Evolutionary conservation across 148 eudicot species (phyloP).

Genomic region (Drosera capensis): DNA sequence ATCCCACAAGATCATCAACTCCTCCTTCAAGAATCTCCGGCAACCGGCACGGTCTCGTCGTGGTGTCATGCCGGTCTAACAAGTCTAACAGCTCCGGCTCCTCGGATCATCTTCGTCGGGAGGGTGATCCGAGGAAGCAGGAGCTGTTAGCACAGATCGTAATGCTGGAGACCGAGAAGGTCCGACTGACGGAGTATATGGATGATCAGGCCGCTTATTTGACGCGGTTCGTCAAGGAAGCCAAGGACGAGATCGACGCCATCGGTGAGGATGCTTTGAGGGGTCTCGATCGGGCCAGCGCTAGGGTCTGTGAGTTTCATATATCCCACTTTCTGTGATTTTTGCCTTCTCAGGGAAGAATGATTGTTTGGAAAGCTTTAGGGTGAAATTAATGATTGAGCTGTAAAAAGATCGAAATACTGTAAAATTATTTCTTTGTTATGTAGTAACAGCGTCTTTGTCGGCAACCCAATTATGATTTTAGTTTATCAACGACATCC

Average conservation of each 20-base stretch:
- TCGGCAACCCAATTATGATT: background rate
- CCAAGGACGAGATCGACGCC: conserved; percentile 61
- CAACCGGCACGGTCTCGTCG: conserved; percentile 12
- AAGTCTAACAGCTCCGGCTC: conserved; percentile 24
- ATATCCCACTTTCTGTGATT: background rate
- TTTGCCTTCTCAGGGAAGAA: background rate
- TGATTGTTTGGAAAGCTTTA: background rate
- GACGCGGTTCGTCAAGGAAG: conserved; percentile 76
- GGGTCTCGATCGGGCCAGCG: conserved; percentile 72
- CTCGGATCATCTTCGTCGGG: conserved; percentile 9
- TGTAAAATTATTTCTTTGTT: too few relatives aligned
- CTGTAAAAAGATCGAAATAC: too few relatives aligned
- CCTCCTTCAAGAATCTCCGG: conserved; percentile 5
- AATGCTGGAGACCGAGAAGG: conserved; percentile 69
- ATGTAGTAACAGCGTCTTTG: background rate
- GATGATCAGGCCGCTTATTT: conserved; percentile 59
- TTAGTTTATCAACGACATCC: background rate
- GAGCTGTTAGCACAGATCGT: conserved; percentile 66
- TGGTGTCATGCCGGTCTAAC: conserved; percentile 28
- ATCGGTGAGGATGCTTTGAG: conserved; percentile 68
- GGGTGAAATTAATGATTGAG: background rate
- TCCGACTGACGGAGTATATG: conserved; percentile 69
- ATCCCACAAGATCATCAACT: conserved; percentile 17
- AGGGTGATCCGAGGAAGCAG: conserved; percentile 56
- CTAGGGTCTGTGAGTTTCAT: conserved; percentile 33